These are phyloP conservation scores for Caryopteris hybrid DNA, from an alignment of 305 asterid genomes.

Conservation along the genomic window DNA sequence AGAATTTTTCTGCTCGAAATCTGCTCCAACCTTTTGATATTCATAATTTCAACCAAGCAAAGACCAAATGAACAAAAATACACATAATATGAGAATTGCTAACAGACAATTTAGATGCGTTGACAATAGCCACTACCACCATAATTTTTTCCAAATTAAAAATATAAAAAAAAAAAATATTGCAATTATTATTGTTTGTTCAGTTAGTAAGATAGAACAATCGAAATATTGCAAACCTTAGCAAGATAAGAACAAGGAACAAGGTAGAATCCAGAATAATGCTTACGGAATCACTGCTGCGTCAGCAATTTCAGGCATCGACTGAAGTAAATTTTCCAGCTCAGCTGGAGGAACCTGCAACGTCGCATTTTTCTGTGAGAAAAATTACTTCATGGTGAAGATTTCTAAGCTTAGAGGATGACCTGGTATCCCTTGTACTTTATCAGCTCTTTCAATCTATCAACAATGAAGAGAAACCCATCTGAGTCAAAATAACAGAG, in stretches of 20 bases:
- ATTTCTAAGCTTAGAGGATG: neutral
- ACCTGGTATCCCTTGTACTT: slow-evolving; percentile 95
- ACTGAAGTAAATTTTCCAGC: slow-evolving; percentile 70
- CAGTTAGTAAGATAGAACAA: too few relatives aligned
- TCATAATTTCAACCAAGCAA: too few relatives aligned
- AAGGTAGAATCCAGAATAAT: neutral
- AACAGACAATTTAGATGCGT: too few relatives aligned
- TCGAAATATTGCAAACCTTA: too few relatives aligned
- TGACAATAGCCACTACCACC: too few relatives aligned
- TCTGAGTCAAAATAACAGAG: slow-evolving; percentile 78
- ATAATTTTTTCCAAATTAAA: too few relatives aligned
- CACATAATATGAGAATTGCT: too few relatives aligned
- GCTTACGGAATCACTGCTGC: slow-evolving; percentile 94
- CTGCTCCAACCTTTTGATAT: too few relatives aligned
- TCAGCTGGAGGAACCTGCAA: slow-evolving; percentile 93
- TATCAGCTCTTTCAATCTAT: slow-evolving; percentile 81
- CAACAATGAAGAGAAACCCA: slow-evolving; percentile 79
- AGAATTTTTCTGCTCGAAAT: too few relatives aligned
- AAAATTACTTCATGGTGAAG: neutral
- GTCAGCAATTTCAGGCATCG: slow-evolving; percentile 70
- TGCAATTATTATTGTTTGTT: too few relatives aligned
- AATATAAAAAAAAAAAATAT: too few relatives aligned
- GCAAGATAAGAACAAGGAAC: neutral
- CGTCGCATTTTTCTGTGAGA: neutral
- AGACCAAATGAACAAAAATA: too few relatives aligned